Evolutionary conservation across 305 asterid species (phyloP).

Genomic region (Fraxinus sp.): DNA sequence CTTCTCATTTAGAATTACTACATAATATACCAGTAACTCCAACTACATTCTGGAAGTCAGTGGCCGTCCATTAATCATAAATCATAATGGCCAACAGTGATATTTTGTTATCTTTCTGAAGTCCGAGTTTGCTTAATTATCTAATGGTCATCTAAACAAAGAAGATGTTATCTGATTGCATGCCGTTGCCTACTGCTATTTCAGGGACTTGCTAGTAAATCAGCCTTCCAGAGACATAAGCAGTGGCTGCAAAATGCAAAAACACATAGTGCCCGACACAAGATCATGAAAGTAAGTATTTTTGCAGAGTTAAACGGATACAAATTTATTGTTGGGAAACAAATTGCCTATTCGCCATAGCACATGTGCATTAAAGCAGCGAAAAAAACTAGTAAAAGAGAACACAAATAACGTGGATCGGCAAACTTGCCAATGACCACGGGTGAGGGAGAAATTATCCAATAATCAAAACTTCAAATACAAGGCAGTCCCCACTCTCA

Average conservation of each 20-base stretch:
- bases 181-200: not conserved
- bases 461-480: not conserved
- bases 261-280: constrained; percentile 91
- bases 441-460: not conserved
- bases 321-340: not conserved
- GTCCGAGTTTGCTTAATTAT: not conserved
- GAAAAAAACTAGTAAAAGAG: not conserved
- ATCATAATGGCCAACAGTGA: not conserved
- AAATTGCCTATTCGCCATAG: not conserved
- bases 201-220: constrained; percentile 84
- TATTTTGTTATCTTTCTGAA: not conserved
- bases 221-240: constrained; percentile 89
- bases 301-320: not conserved
- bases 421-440: not conserved
- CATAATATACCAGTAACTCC: not conserved
- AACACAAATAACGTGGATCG: not conserved
- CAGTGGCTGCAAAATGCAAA: constrained; percentile 95
- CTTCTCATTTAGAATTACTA: not conserved
- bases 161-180: not conserved
- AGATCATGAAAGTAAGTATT: constrained; percentile 80
- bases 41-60: not conserved
- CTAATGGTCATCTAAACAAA: not conserved
- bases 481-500: not conserved
- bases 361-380: not conserved
- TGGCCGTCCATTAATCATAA: not conserved